Evolutionary conservation across 495 filamentous ascomycete species (phyloP).

Genomic region (Xylaria acuta): DNA sequence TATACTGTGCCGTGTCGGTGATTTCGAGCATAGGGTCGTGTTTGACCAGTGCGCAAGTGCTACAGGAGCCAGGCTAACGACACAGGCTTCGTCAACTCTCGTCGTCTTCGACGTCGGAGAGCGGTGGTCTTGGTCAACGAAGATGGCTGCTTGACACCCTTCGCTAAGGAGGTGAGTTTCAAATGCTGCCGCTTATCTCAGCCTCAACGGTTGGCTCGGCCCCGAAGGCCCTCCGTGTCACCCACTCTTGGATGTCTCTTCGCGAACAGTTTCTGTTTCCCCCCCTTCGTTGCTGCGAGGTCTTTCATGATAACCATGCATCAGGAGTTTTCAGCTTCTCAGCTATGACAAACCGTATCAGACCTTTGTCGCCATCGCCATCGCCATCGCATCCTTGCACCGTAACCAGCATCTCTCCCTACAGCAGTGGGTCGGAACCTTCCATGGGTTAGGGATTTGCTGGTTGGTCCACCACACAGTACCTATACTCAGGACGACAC

Average conservation of each 20-base stretch:
- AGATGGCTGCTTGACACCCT: neutral
- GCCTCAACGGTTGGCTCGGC: slow-evolving; percentile 21
- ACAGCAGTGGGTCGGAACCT: slow-evolving; percentile 17
- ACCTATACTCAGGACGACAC: slow-evolving; percentile 5
- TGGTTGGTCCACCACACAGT: slow-evolving; percentile 8
- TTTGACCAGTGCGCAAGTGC: neutral
- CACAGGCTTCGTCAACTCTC: neutral
- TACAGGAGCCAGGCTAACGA: slow-evolving; percentile 2
- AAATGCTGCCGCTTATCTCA: slow-evolving; percentile 23
- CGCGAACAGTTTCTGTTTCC: neutral
- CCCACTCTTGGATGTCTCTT: neutral
- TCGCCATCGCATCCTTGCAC: slow-evolving; percentile 11
- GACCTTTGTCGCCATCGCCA: neutral
- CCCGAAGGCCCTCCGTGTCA: slow-evolving; percentile 9
- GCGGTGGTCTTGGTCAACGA: slow-evolving; percentile 9
- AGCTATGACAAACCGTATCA: slow-evolving; percentile 23
- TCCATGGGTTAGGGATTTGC: slow-evolving; percentile 15
- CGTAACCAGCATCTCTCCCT: slow-evolving; percentile 8
- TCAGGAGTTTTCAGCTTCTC: slow-evolving; percentile 20
- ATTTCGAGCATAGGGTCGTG: neutral
- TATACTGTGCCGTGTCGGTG: neutral
- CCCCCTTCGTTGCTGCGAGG: neutral
- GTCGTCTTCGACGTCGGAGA: slow-evolving; percentile 1
- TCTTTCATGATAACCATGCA: slow-evolving; percentile 14
- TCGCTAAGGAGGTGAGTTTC: slow-evolving; percentile 9